These are phyloP conservation scores for Sugiyamaella smithiae DNA, from an alignment of 805 yeast genomes.

Conservation along the genomic window DNA sequence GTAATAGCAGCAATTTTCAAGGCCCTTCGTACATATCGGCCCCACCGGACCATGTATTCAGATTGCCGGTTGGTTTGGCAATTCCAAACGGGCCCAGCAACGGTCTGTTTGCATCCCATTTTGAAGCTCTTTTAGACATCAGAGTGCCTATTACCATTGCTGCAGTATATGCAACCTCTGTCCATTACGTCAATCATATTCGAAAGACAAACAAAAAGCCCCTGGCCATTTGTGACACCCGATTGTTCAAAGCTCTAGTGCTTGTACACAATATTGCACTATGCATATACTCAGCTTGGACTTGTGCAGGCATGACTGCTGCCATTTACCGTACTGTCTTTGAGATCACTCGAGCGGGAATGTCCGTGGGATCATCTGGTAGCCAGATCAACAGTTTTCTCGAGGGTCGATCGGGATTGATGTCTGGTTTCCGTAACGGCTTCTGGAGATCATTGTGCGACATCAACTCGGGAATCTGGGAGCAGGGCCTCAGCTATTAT, in stretches of 20 bases:
- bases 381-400: conserved; percentile 18
- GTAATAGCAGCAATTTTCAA: neutral
- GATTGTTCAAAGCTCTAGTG: conserved; percentile 52
- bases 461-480: conserved; percentile 57
- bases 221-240: conserved; percentile 43
- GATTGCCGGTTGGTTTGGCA: conserved; percentile 24
- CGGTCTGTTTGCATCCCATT: conserved; percentile 18
- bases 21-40: conserved; percentile 9
- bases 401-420: conserved; percentile 24
- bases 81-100: conserved; percentile 22
- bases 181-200: conserved; percentile 52
- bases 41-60: conserved; percentile 22
- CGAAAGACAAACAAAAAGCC: conserved; percentile 51
- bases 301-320: conserved; percentile 60
- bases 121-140: conserved; percentile 41
- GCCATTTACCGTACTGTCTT: conserved; percentile 46
- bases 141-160: conserved; percentile 58
- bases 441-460: conserved; percentile 61
- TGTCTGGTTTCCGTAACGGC: conserved; percentile 14
- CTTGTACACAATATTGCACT: conserved; percentile 58
- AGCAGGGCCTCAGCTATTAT: conserved; percentile 50
- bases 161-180: conserved; percentile 53
- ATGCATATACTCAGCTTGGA: conserved; percentile 68
- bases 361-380: conserved; percentile 26
- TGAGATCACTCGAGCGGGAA: conserved; percentile 31